These are phyloP conservation scores for Lupinus albus DNA, from an alignment of 306 rosid species.

Conservation along the genomic window DNA sequence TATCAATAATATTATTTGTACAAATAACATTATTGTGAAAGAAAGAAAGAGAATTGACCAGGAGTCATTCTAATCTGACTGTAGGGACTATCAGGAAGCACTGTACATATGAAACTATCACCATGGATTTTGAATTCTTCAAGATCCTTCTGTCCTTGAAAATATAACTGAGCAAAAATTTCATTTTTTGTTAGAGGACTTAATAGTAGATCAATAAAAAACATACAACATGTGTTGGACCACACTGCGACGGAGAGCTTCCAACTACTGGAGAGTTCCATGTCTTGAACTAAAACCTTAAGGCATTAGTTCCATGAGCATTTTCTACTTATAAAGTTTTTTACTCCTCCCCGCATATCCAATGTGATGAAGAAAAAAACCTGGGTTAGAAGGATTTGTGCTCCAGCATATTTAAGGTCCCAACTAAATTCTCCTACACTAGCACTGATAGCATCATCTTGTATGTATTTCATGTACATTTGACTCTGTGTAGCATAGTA, in stretches of 20 bases:
- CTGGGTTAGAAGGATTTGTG: constrained; percentile 71
- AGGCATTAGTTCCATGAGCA: no score
- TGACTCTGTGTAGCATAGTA: constrained; percentile 60
- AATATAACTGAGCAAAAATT: constrained; percentile 53
- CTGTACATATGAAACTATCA: constrained; percentile 76
- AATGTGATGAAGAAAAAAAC: no score
- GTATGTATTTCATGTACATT: constrained; percentile 52
- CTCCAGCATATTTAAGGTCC: constrained; percentile 97
- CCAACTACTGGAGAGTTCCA: no score
- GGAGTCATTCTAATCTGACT: constrained; percentile 61
- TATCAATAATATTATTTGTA: no score
- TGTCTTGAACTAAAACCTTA: no score
- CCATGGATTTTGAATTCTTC: constrained; percentile 62
- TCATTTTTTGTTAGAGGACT: neutral
- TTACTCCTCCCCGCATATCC: no score
- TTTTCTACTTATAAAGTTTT: no score
- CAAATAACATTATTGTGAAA: no score
- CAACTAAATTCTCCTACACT: constrained; percentile 81
- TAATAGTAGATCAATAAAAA: no score
- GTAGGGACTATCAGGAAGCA: constrained; percentile 82
- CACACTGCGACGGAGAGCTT: no score
- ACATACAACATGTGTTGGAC: no score
- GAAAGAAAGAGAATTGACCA: constrained; percentile 40
- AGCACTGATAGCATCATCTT: constrained; percentile 70
- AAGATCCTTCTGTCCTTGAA: constrained; percentile 54